Evolutionary conservation across 2,329 filamentous ascomycete species (phyloP), one percentile per base, ranked within the genome.

Genomic region (Colletotrichum eleusines): DNA sequence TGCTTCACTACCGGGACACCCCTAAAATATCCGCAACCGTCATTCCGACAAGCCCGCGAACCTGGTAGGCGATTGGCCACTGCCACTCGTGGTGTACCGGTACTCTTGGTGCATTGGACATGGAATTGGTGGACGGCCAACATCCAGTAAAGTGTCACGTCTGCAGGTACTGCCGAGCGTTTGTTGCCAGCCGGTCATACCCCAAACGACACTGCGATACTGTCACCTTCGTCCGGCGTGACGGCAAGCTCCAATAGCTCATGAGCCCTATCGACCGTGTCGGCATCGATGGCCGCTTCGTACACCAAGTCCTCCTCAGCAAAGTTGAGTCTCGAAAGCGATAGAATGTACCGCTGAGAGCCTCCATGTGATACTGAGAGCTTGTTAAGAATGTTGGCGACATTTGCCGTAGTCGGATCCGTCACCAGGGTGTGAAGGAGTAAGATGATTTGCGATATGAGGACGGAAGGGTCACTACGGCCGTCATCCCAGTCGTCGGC

Each of bases 311-410:
- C 92, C 72, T 97, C 94, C 60, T 90, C 89, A 7, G 90, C 91
- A 78, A 97, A 98, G 0, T 93, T 94, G n/a, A 98, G 82, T 51
- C 95, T 84, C 0, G 94, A 94, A 54, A 99, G 83, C 2, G 90
- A 90, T 12, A 98, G 88, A 1, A 97, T 84, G 76, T 97, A 95
- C 63, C 94, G 94, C 76, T 97, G 94, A 62, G 89, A 88, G 0
- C 91, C 93, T 3, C 94, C 93, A 6, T 89, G 86, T 0, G 93
- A 88, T 11, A 88, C 87, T 0, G 87, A 85, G 6, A 97, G 84
- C 78, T 95, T 97, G 59, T 88, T 86, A 59, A 90, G 87, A 73
- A 97, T 88, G 74, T 95, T 88, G 26, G 82, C 83, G 7, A 81
- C 73, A 55, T 83, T 78, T 0, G 84, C 80, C 2, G 85, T 87